Conservation (phyloP, 2,329 filamentous ascomycete species). For the Xylariaceae sp. region DNA sequence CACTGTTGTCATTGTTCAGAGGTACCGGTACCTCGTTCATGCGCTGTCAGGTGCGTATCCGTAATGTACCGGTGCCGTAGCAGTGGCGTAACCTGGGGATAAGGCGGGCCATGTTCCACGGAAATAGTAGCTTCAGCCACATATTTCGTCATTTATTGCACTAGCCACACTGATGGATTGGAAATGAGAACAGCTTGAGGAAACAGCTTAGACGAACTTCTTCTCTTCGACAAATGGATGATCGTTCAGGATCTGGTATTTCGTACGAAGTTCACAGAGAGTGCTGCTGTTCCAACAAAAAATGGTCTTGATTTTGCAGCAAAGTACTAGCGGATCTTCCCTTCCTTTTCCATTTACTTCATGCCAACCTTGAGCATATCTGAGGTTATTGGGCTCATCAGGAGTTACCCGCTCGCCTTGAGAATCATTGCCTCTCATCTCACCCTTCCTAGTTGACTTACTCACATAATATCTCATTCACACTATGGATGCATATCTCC, state of each 20-base stretch:
- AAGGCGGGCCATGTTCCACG: no score
- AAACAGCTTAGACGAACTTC: no score
- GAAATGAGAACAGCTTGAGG: background rate
- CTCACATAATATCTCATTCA: no score
- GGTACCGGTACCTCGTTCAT: background rate
- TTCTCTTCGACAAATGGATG: no score
- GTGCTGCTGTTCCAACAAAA: no score
- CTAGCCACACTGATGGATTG: background rate
- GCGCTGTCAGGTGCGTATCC: no score
- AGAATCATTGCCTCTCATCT: no score
- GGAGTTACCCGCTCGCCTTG: no score
- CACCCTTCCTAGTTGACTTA: no score
- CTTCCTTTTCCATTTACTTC: background rate
- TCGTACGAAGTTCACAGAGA: background rate
- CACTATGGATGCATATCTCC: no score
- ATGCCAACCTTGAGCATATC: background rate
- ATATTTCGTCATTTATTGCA: background rate
- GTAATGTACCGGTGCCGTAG: background rate
- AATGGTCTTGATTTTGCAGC: no score
- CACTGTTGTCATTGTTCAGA: background rate
- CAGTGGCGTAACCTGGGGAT: background rate
- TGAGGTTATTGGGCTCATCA: no score
- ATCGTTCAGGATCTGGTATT: background rate
- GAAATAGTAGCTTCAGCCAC: conserved; percentile 14
- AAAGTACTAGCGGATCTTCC: background rate